phyloP scores from a whole-genome alignment of 2,329 filamentous ascomycete species.

The Clonostachys solani region DNA sequence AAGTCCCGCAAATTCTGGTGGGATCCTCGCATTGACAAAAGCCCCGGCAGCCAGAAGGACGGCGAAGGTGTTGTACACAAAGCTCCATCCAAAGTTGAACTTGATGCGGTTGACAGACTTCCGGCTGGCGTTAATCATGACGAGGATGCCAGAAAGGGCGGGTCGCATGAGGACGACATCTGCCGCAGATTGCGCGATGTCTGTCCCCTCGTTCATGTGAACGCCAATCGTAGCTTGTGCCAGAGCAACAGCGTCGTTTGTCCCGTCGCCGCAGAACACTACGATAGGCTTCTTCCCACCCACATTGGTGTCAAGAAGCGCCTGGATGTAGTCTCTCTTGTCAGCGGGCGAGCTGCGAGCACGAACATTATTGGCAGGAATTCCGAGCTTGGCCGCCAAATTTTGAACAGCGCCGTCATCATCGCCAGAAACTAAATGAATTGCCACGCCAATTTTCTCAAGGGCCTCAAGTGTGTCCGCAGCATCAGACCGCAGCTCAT shows the following conservation, averaged over 20 bases:
- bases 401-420: conserved; percentile 41
- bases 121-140: conserved; percentile 41
- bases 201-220: conserved; percentile 45
- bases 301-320: background rate
- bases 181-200: conserved; percentile 50
- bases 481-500: conserved; percentile 39
- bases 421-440: conserved; percentile 50
- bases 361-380: conserved; percentile 28
- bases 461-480: conserved; percentile 24
- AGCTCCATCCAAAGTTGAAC: conserved; percentile 61
- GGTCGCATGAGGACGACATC: conserved; percentile 53
- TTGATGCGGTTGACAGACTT: conserved; percentile 33
- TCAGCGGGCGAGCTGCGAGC: conserved; percentile 38
- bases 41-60: conserved; percentile 56
- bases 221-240: conserved; percentile 57
- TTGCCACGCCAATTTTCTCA: conserved; percentile 26
- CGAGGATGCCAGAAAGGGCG: conserved; percentile 43
- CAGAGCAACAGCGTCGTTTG: conserved; percentile 59
- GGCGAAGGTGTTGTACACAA: conserved; percentile 58
- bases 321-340: conserved; percentile 38
- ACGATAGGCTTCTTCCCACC: conserved; percentile 7
- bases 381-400: conserved; percentile 31
- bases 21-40: conserved; percentile 46
- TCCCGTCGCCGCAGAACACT: conserved; percentile 60
- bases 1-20: conserved; percentile 49